Evolutionary conservation across 1,284 basidiomycete species (phyloP).

Genomic region (Ceratobasidium sp.): DNA sequence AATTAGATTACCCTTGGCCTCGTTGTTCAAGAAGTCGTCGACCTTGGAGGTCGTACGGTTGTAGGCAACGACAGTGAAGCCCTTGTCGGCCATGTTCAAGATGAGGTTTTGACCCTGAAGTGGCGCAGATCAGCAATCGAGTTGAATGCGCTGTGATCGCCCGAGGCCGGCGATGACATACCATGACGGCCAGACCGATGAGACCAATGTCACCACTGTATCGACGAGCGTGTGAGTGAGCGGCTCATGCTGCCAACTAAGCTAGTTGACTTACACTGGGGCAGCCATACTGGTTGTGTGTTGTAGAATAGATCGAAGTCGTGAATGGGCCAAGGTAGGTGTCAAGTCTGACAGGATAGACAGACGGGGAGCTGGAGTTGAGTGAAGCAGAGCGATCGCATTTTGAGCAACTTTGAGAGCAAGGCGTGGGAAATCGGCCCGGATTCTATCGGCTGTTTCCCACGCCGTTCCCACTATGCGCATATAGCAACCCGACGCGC

Average conservation of each 20-base stretch:
- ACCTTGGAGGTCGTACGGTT: constrained; percentile 98
- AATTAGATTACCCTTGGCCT: constrained; percentile 86
- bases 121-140: constrained; percentile 35
- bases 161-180: constrained; percentile 51
- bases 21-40: constrained; percentile 92
- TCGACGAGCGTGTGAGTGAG: constrained; percentile 5
- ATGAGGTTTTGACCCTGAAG: constrained; percentile 92
- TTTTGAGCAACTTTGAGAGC: constrained; percentile 27
- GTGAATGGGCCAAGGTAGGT: constrained; percentile 3
- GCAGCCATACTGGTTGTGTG: constrained; percentile 28
- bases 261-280: constrained; percentile 11
- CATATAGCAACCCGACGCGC: neutral
- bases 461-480: constrained; percentile 1
- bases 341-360: constrained; percentile 1
- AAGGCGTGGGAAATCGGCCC: constrained; percentile 25
- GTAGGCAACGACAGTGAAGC: constrained; percentile 95
- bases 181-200: constrained; percentile 98
- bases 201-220: constrained; percentile 88
- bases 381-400: neutral
- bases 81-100: constrained; percentile 99
- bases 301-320: constrained; percentile 21
- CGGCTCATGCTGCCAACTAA: neutral
- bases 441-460: constrained; percentile 21
- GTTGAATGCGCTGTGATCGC: constrained; percentile 43
- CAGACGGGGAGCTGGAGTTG: constrained; percentile 16